Base-by-base conservation (phyloP, 305 asterid genomes). In the Fraxinus xanthoxyloides region DNA sequence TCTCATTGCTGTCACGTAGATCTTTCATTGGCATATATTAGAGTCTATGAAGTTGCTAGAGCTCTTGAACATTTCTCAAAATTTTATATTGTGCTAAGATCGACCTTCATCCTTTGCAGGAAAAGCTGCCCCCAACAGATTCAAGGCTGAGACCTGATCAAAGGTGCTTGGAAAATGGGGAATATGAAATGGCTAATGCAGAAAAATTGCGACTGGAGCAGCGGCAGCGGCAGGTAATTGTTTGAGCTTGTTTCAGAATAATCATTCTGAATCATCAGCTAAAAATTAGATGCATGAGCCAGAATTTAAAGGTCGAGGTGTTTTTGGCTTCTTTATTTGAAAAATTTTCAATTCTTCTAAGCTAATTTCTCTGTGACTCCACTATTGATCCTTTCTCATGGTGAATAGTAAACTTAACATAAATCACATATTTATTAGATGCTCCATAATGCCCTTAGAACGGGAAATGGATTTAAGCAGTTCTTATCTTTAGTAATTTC, bases 91-190 rank as follows among this genome's bases (percentile, higher is more conserved):
- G 72, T 63, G 51, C 74, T 73, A 40, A 35, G 75, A 75, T 48
- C 38, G 72, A 63, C 72, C 28, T 77, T 19, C 69, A 40, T 56
- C 26, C 76, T 85, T 75, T 75, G 83, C 93, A 96, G 99, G 98
- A 90, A 79, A 91, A 87, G 90, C 88, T 97, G 75, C 99, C 99
- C 79, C 98, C 98, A 76, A 97, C 98, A 3, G 98, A 97, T 89
- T 97, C 99, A 7, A 92, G 99, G 82, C 86, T 97, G 85, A 92
- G 99, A 82, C 99, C 99, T 34, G 98, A 97, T 81, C 99, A 97
- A 81, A 88, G 97, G 81, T 91, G 95, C 92, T 87, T 97, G 96
- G 99, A 97, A 84, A 92, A 94, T 51, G 99, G 99, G 32, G 92
- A 92, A 86, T 94, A 91, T 84, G 98, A 93, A 79, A 87, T 72